Base-by-base conservation (phyloP, 176 grass and related monocot genomes). In the Pharus latifolius region DNA sequence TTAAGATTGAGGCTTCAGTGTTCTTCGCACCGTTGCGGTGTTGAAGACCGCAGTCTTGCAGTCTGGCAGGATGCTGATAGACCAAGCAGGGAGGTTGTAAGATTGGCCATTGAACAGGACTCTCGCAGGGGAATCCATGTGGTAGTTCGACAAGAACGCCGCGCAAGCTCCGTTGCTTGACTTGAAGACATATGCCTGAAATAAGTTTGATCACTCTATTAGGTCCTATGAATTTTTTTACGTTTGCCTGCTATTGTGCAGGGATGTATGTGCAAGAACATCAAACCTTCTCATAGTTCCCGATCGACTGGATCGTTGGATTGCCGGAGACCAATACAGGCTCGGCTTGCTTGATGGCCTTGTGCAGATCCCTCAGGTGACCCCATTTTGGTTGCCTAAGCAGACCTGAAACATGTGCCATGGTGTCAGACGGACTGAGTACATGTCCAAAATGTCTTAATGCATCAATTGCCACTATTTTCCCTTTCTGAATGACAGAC, bases 291-390 rank as follows among this genome's bases (percentile, higher is more conserved):
- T 94, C 84, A 68, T 88, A 88, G 43, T 71, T 88, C 3, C 95
- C 95, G 22, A 99, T 74, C 63, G 78, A 63, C 54, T 84, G 74
- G 29, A 90, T 12, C 1, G 78, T 94, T 4, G 87, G 95, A 56
- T 88, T 87, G 48, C 83, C 87, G 8, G 95, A 61, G 25, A 94
- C 8, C 26, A 94, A 83, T 16, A 87, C 90, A 2, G 90, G 84
- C 84, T 99, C 95, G 2, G 85, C 86, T 63, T 87, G 70, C 76
- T 99, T 99, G 87, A 99, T 94, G 62, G 90, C 95, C 74, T 91
- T 91, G 77, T 99, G 95, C 63, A 99, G 76, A 66, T 94, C 84
- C 74, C 84, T 88, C 73, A 99, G 78, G 81, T 99, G 95, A 1
- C 87, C 79, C 90, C 90, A 99, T 79, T 99, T 99, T 6, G 95